These are phyloP conservation scores for Orbilia blumenaviensis DNA, from an alignment of 2,329 filamentous ascomycete species.

Conservation along the genomic window DNA sequence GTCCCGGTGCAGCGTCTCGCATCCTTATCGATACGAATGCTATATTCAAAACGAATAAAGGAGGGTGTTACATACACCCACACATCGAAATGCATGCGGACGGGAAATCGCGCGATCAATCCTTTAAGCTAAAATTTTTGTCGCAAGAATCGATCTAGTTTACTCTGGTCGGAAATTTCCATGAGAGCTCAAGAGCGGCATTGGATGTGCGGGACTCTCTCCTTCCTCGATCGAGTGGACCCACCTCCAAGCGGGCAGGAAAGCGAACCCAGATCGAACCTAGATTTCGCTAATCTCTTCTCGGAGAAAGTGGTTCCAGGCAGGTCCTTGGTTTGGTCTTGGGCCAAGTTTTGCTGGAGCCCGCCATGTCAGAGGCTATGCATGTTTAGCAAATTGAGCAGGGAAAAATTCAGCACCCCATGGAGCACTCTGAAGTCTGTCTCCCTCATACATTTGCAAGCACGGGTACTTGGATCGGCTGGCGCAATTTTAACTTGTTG, in stretches of 20 bases:
- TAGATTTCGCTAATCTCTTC: constrained; percentile 49
- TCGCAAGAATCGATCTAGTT: constrained; percentile 13
- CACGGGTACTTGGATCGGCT: constrained; percentile 33
- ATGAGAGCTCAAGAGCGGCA: not conserved
- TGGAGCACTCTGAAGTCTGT: constrained; percentile 21
- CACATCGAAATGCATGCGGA: constrained; percentile 13
- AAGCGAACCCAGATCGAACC: constrained; percentile 27
- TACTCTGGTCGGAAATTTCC: not conserved
- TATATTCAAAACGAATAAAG: not conserved
- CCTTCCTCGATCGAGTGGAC: constrained; percentile 12
- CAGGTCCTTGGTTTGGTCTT: constrained; percentile 26
- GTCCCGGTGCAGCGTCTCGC: not conserved
- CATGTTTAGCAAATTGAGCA: constrained; percentile 17
- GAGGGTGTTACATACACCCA: not conserved
- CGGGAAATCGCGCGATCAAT: constrained; percentile 45
- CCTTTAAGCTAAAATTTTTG: not conserved
- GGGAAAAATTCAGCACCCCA: constrained; percentile 15
- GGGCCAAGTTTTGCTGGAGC: constrained; percentile 8
- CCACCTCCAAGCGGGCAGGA: constrained; percentile 47
- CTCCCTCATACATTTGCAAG: too few relatives aligned
- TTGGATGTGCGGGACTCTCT: not conserved
- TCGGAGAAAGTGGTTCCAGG: constrained; percentile 32
- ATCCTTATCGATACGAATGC: constrained; percentile 11
- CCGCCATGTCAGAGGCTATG: constrained; percentile 17
- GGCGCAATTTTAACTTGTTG: constrained; percentile 32